Base-by-base conservation (phyloP, 768 basidiomycete species). In the Tricholoma matsutake region DNA sequence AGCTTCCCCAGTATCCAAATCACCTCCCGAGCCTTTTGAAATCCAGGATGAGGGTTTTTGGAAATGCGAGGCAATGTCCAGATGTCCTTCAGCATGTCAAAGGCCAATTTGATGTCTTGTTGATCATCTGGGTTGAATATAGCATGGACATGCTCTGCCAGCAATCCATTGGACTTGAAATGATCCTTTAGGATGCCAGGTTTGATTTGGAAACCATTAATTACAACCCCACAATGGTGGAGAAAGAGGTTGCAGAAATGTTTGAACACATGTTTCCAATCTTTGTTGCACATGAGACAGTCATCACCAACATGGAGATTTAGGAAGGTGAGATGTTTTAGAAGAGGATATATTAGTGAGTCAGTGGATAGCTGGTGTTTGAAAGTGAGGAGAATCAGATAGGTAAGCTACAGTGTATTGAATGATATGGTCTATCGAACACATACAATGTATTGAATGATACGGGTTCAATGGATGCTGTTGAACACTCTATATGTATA, bases 81-180 rank as follows among this genome's bases (percentile, higher is more conserved):
- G 2, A 35, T 35, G 4, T 35, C 34, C 34, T 35, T 35, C 34
- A 35, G 34, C 34, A 35, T 35, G 2, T 35, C 34, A 35, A 35
- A 35, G 13, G 34, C 34, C 4, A 35, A 9, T n/a, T 62, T 59
- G 10, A 76, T 73, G 57, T 75, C 71, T 57, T 76, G 75, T 18
- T 63, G 59, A 54, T 74, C 74, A 25, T 72, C 61, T 25, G 71
- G 69, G 14, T 69, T 68, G 5, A 72, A 65, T 18, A 69, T 1
- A 0, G 67, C 52, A 1, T 54, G 14, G 13, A 72, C 62, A 39
- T 71, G 70, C 18, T 66, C 64, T 10, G 61, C 65, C 1, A 67
- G 60, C 5, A 25, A 25, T 25, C 22, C 22, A 3, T 25, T 25
- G 3, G 22, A 25, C 22, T 25, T 25, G 22, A 25, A 61, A 34